These are phyloP conservation scores for Aureobasidium melanogenum DNA, from an alignment of 2,329 filamentous ascomycete species.

Conservation along the genomic window DNA sequence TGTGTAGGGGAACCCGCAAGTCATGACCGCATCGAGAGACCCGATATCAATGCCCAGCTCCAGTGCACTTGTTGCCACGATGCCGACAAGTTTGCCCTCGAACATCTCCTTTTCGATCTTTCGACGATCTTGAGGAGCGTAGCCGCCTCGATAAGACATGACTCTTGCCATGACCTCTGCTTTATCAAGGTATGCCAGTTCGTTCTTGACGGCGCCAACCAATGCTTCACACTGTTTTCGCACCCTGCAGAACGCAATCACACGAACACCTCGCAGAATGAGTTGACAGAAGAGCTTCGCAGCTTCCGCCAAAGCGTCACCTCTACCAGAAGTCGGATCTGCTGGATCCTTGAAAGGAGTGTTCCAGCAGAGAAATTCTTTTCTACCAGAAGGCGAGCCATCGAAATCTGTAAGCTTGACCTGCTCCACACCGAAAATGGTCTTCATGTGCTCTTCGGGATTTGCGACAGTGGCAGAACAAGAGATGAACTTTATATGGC, in stretches of 20 bases:
- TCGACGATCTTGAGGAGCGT: slow-evolving; percentile 82
- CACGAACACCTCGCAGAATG: slow-evolving; percentile 75
- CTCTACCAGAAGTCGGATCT: slow-evolving; percentile 78
- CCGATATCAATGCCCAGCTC: slow-evolving; percentile 95
- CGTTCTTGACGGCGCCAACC: slow-evolving; percentile 67
- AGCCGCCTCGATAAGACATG: slow-evolving; percentile 93
- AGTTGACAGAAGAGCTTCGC: slow-evolving; percentile 85
- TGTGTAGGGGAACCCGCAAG: slow-evolving; percentile 88
- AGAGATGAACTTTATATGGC: slow-evolving; percentile 78
- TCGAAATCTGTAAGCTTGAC: slow-evolving; percentile 82
- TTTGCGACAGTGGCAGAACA: slow-evolving; percentile 97
- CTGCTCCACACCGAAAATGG: slow-evolving; percentile 81
- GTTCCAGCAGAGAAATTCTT: slow-evolving; percentile 97
- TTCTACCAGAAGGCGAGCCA: slow-evolving; percentile 82
- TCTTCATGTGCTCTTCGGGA: slow-evolving; percentile 81
- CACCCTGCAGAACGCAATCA: slow-evolving; percentile 87
- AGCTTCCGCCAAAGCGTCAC: slow-evolving; percentile 75
- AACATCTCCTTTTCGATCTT: slow-evolving; percentile 95
- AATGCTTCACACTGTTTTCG: slow-evolving; percentile 82
- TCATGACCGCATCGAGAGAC: slow-evolving; percentile 84
- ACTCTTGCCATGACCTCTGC: slow-evolving; percentile 68
- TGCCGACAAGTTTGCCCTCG: slow-evolving; percentile 82
- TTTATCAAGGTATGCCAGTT: slow-evolving; percentile 64
- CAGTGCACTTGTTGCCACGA: slow-evolving; percentile 86
- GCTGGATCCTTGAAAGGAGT: slow-evolving; percentile 85